These are phyloP conservation scores for Phylloporus scabripes DNA, from an alignment of 768 basidiomycete species.

Conservation along the genomic window DNA sequence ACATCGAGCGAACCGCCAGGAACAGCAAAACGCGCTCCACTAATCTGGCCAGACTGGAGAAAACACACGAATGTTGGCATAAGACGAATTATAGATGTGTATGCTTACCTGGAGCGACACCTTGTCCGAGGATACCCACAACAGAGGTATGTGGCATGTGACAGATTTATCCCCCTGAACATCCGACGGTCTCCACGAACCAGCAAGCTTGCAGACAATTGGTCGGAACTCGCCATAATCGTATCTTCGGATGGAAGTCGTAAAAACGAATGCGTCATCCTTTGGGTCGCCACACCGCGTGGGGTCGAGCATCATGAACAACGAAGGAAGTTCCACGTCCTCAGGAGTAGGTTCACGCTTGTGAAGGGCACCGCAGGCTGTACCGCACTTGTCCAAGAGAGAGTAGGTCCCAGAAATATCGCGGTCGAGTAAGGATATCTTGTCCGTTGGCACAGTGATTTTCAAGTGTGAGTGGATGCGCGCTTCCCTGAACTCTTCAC, in stretches of 20 bases:
- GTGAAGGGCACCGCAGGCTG: conserved; percentile 80
- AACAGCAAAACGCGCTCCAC: conserved; percentile 59
- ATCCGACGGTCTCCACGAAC: conserved; percentile 73
- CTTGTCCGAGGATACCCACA: conserved; percentile 51
- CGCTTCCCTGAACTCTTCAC: conserved; percentile 59
- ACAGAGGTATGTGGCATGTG: conserved; percentile 52
- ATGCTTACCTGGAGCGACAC: conserved; percentile 52
- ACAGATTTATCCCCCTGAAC: conserved; percentile 45
- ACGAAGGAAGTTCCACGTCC: conserved; percentile 50
- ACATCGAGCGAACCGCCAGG: conserved; percentile 52
- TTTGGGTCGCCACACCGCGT: conserved; percentile 67
- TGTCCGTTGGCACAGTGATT: conserved; percentile 50
- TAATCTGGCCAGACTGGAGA: conserved; percentile 45
- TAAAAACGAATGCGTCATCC: conserved; percentile 83
- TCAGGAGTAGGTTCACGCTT: conserved; percentile 43
- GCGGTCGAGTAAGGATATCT: conserved; percentile 55
- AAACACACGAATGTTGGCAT: conserved; percentile 4
- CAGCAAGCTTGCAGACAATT: conserved; percentile 64
- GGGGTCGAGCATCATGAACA: conserved; percentile 82
- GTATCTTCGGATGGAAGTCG: conserved; percentile 67
- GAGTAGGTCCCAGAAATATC: conserved; percentile 77
- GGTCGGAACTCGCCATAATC: conserved; percentile 81
- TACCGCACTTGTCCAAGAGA: conserved; percentile 82
- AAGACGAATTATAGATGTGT: background rate
- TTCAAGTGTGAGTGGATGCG: conserved; percentile 62